A percentile compares a stretch with the other conserved stretches of the same genome.
These are phyloP conservation scores for Mycocalia duriaeana DNA, from an alignment of 1,284 basidiomycete genomes.

Conservation along the genomic window DNA sequence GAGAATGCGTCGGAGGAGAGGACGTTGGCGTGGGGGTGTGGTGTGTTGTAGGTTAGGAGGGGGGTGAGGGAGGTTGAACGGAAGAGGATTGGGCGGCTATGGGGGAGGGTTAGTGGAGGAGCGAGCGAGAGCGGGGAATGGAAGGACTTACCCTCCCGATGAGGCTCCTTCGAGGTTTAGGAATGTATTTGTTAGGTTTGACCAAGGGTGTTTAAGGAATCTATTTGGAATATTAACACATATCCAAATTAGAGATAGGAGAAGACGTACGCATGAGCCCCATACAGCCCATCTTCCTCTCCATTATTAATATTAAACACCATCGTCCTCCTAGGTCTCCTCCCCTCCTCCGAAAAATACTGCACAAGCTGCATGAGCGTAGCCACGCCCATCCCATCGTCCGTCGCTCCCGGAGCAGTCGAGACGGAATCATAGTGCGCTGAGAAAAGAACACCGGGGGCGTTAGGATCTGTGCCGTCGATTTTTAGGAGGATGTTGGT, in stretches of 20 bases:
- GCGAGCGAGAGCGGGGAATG: too few relatives aligned
- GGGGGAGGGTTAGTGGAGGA: too few relatives aligned
- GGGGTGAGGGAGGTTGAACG: constrained; percentile 55
- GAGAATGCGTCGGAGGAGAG: constrained; percentile 63
- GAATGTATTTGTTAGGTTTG: constrained; percentile 57
- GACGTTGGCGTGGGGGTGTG: constrained; percentile 65
- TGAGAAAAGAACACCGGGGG: constrained; percentile 63
- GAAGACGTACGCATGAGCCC: constrained; percentile 54
- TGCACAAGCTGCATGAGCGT: constrained; percentile 63
- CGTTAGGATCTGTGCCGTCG: constrained; percentile 44
- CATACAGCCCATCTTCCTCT: constrained; percentile 72
- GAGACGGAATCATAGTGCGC: constrained; percentile 80
- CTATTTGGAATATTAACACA: too few relatives aligned
- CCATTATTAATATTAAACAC: constrained; percentile 81
- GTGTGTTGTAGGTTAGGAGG: constrained; percentile 40
- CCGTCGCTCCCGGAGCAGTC: constrained; percentile 69
- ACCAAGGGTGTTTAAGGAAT: constrained; percentile 71
- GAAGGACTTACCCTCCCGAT: too few relatives aligned
- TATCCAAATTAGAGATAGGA: too few relatives aligned
- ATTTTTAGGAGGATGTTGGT: constrained; percentile 69
- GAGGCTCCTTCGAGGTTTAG: constrained; percentile 78
- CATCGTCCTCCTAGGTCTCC: constrained; percentile 53
- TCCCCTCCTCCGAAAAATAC: constrained; percentile 49
- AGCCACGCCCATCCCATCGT: constrained; percentile 71
- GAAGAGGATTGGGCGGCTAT: constrained; percentile 70